Percentiles rank a stretch among this genome's conserved stretches.
These are phyloP conservation scores for Ophiostoma perfectum DNA, from an alignment of 2,329 filamentous ascomycete genomes.

Conservation along the genomic window DNA sequence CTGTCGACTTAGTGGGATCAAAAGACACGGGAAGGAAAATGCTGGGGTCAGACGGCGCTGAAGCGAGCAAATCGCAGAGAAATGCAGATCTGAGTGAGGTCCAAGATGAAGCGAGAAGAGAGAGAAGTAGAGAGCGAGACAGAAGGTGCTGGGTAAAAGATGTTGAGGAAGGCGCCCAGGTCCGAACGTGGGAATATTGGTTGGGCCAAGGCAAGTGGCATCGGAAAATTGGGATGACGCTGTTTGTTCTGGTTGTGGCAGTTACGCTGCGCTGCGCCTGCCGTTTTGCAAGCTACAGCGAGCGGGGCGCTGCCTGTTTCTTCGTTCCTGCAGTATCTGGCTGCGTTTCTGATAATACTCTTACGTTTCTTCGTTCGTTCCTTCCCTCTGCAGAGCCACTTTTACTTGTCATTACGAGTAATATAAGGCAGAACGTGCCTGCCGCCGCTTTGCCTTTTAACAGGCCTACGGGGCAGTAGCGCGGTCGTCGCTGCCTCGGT, in stretches of 20 bases:
- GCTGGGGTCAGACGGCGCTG: background rate
- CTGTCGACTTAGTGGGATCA: background rate
- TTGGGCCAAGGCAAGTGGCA: slow-evolving; percentile 12
- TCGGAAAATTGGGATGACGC: slow-evolving; percentile 9
- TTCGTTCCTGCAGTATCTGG: too few relatives aligned
- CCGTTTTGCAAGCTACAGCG: background rate
- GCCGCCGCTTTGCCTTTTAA: too few relatives aligned
- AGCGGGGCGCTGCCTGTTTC: background rate
- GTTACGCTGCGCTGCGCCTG: background rate
- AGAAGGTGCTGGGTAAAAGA: background rate
- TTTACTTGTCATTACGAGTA: too few relatives aligned
- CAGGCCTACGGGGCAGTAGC: background rate
- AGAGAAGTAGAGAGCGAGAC: background rate
- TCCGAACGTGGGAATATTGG: slow-evolving; percentile 12
- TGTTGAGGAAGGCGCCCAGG: slow-evolving; percentile 13
- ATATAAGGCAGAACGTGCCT: too few relatives aligned
- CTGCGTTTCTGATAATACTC: too few relatives aligned
- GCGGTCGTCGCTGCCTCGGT: background rate
- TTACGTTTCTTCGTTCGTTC: too few relatives aligned
- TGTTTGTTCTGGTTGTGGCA: slow-evolving; percentile 1
- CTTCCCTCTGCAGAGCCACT: too few relatives aligned
- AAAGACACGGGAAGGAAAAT: background rate
- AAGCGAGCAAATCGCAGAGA: background rate
- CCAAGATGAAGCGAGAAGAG: background rate
- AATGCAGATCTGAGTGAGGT: background rate